Evolutionary conservation across 176 grass and related monocot species (phyloP), one percentile per base, ranked within the genome.

Genomic region (Miscanthus lutarioriparius): DNA sequence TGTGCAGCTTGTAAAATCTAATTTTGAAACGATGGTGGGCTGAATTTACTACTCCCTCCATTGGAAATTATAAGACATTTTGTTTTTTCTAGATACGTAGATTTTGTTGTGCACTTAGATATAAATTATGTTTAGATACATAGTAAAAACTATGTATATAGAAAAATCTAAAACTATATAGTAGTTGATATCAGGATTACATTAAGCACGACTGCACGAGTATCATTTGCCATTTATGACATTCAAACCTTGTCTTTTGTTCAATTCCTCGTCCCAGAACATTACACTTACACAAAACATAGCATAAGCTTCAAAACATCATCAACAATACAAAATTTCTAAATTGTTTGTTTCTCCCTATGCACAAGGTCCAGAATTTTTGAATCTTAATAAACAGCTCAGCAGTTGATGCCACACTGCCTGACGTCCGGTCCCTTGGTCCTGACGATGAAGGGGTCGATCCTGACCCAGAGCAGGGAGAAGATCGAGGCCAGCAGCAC

Each of bases 391-490:
- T 7, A 6, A 35, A 27, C 67, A 91, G 78, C 92, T 94, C 79
- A 97, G 75, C 95, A 97, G 74, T 97, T 97, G 88, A 97, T 94
- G 78, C 95, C 95, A 7, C 95, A 97, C 81, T 97, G 92, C 90
- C 41, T 86, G 35, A 92, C 90, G 15, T 97, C 92, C 5, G 95
- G 95, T 5, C 95, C 95, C 81, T 86, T 97, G 17, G 95, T 59
- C 86, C 91, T 97, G 59, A 94, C 35, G 17, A 92, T 79, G 79
- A 97, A 97, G 0, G 95, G 95, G 41, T 97, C 95, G 36, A 97
- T 97, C 92, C 95, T 87, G 63, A 97, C 95, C 95, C 95, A 97
- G 72, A 97, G 92, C 90, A 97, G 78, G 67, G 95, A 97, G 87
- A 97, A 97, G 79, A 97, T 97, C 64, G 95, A 97, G 27, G 95